phyloP scores from a whole-genome alignment of 2,329 filamentous ascomycete genomes.

The Colletotrichum phormii region DNA sequence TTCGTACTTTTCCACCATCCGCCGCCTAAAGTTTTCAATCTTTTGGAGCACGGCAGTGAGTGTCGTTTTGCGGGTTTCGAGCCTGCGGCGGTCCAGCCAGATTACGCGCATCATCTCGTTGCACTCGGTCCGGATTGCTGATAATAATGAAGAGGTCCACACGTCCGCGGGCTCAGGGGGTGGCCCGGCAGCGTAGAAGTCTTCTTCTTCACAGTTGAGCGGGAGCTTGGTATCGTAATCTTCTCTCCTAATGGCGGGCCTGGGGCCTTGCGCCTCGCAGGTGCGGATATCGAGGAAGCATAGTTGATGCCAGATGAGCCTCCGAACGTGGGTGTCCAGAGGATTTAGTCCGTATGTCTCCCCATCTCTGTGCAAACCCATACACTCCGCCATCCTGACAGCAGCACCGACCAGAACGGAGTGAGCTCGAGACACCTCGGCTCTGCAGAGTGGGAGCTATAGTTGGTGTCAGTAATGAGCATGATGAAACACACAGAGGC shows the following conservation, averaged over 20 bases:
- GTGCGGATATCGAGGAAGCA: slow-evolving; percentile 82
- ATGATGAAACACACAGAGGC: not conserved
- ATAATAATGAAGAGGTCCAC: slow-evolving; percentile 77
- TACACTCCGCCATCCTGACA: slow-evolving; percentile 80
- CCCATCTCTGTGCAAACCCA: slow-evolving; percentile 80
- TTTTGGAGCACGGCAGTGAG: slow-evolving; percentile 74
- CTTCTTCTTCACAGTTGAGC: slow-evolving; percentile 75
- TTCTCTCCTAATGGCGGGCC: slow-evolving; percentile 76
- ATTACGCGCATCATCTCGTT: slow-evolving; percentile 78
- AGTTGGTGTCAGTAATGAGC: slow-evolving; percentile 38
- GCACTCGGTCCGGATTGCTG: slow-evolving; percentile 77
- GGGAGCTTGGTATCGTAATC: slow-evolving; percentile 82
- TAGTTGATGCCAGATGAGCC: slow-evolving; percentile 81
- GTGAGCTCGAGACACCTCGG: slow-evolving; percentile 79
- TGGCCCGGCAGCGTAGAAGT: slow-evolving; percentile 60
- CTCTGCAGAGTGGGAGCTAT: slow-evolving; percentile 77
- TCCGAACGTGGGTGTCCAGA: slow-evolving; percentile 77
- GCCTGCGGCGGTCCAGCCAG: slow-evolving; percentile 75
- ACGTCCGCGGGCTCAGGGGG: slow-evolving; percentile 58
- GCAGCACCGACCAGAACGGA: slow-evolving; percentile 78
- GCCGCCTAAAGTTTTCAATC: slow-evolving; percentile 74
- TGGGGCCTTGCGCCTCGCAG: slow-evolving; percentile 79
- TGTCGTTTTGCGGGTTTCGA: slow-evolving; percentile 71
- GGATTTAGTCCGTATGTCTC: slow-evolving; percentile 73
- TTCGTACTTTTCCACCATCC: slow-evolving; percentile 74